phyloP scores from a whole-genome alignment of 1,139 yeast genomes.

The Magnusiomyces paraingens region DNA sequence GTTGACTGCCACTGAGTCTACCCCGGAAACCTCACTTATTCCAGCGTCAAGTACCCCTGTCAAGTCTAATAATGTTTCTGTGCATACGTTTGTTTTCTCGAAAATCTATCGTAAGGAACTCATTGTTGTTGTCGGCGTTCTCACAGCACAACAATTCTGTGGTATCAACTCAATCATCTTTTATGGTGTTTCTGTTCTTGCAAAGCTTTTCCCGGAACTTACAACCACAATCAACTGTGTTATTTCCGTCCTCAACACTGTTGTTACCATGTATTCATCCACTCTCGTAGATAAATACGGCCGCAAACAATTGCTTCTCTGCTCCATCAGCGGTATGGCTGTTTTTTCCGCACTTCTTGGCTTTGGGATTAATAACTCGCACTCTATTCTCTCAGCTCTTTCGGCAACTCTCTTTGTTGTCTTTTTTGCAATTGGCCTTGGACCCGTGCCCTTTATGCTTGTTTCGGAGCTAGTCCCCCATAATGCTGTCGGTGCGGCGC shows the following conservation, averaged over 20 bases:
- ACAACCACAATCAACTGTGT: conserved; percentile 67
- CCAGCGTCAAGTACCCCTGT: not conserved
- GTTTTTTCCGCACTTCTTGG: conserved; percentile 58
- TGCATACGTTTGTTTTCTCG: conserved; percentile 43
- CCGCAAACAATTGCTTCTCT: conserved; percentile 61
- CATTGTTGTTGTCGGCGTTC: conserved; percentile 61
- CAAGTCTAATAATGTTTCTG: conserved; percentile 3
- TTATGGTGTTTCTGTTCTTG: conserved; percentile 81
- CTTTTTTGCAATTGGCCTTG: conserved; percentile 84
- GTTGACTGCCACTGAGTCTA: conserved; percentile 4
- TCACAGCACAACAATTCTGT: conserved; percentile 85
- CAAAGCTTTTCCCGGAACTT: conserved; percentile 58
- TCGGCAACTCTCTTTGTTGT: conserved; percentile 71
- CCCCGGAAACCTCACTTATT: not conserved
- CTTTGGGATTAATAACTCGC: conserved; percentile 49
- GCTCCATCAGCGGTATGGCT: conserved; percentile 68
- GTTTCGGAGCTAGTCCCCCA: conserved; percentile 85
- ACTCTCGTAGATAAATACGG: conserved; percentile 68
- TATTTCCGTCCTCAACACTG: conserved; percentile 65
- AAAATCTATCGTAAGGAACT: conserved; percentile 52
- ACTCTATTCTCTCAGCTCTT: conserved; percentile 49
- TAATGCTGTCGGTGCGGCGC: conserved; percentile 78
- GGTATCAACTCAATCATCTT: conserved; percentile 90
- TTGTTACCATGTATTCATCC: conserved; percentile 67
- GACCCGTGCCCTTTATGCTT: conserved; percentile 88